Evolutionary conservation across 164 flowering plant genomes (phyloP), one percentile per base, ranked within the genome.

Genomic region (Vitis riparia): DNA sequence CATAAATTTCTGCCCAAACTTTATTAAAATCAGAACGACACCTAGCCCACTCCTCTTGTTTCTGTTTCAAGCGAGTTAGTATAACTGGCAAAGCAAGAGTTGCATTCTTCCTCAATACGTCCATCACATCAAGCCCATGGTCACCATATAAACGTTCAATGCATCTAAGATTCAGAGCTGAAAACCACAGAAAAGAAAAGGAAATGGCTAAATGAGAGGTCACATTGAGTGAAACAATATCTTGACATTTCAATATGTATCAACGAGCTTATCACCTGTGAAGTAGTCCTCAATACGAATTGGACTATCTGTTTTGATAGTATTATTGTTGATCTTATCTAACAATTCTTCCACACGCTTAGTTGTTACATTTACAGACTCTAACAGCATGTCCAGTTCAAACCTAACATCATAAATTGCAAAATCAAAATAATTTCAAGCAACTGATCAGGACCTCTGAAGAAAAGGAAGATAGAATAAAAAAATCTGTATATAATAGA

Each of bases 101-200:
- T n/a, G 91, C 84, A 84, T 95, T 93, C 83, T 87, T 93, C 67
- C 86, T 86, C 55, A 95, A 71, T 52, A 89, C 90, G 69, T 93
- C 98, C 88, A 93, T 78, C 78, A 95, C 98, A 79, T 95, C 98
- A 76, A 90, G 83, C 62, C 98, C 99, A 81, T 91, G 98, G 69
- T 95, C 99, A 75, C 98, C 97, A 84, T 95, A 95, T 71, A 95
- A 65, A 5, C 99, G 94, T 68, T 93, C 99, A 65, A 95, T 89
- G 84, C 97, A 93, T 81, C 97, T 86, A 29, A 93, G 78, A 77
- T 91, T 81, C 51, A 93, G 75, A 73, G 90, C 99, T 94, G 73
- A 73, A 57, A 63, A 68, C 47, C 48, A 66, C 19, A 62, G n/a
- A 71, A 30, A 11, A 62, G 52, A 44, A 11, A 13, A 57, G 30